Evolutionary conservation across 2,329 filamentous ascomycete species (phyloP).

Genomic region (Fusarium subtropicale): DNA sequence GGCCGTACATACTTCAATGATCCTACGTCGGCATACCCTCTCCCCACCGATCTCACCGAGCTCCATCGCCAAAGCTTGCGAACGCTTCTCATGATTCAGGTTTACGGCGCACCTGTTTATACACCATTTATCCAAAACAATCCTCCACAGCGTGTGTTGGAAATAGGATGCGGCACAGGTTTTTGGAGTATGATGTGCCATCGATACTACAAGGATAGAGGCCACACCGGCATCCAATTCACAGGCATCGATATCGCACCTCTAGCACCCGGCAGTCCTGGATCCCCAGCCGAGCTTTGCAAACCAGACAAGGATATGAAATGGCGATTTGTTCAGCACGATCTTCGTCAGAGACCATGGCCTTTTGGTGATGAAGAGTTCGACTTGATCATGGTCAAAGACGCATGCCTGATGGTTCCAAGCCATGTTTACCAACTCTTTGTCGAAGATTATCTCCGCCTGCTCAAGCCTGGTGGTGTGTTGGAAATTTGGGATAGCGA

Average conservation of each 20-base stretch:
- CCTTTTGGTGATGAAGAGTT: constrained; percentile 85
- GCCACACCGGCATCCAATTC: constrained; percentile 78
- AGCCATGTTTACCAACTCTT: constrained; percentile 66
- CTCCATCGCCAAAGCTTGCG: constrained; percentile 88
- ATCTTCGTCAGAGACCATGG: constrained; percentile 78
- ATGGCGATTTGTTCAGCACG: constrained; percentile 90
- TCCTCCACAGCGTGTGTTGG: constrained; percentile 81
- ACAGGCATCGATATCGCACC: constrained; percentile 86
- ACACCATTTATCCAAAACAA: constrained; percentile 73
- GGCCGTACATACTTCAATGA: constrained; percentile 87
- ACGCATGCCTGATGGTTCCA: constrained; percentile 75
- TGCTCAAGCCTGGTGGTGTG: constrained; percentile 81
- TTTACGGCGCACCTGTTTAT: constrained; percentile 84
- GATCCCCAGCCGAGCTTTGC: constrained; percentile 51
- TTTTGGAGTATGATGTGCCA: constrained; percentile 94
- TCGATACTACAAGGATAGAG: constrained; percentile 77
- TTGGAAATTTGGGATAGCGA: constrained; percentile 93
- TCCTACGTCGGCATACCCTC: constrained; percentile 77
- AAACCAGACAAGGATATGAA: constrained; percentile 79
- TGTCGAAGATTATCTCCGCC: constrained; percentile 79
- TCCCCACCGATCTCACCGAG: constrained; percentile 88
- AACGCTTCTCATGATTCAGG: constrained; percentile 82
- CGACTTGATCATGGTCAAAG: constrained; percentile 90
- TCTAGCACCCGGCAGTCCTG: constrained; percentile 63
- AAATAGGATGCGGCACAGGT: constrained; percentile 87